These are phyloP conservation scores for Aeschynomene evenia DNA, from an alignment of 306 rosid species.

Conservation along the genomic window DNA sequence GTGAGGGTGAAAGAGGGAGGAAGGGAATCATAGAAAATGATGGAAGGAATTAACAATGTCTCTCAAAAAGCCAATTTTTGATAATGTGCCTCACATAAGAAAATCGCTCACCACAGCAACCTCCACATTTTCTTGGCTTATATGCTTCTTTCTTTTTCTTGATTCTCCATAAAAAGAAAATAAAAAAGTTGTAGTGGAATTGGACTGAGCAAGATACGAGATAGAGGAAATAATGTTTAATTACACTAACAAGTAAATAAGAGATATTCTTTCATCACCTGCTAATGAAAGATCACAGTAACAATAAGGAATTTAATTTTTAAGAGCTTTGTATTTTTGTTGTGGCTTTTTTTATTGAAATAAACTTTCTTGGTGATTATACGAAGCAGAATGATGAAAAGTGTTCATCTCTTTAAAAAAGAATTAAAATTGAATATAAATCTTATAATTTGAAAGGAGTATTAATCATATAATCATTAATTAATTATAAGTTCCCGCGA, in stretches of 20 bases:
- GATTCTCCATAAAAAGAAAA: slow-evolving; percentile 31
- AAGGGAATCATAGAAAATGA: slow-evolving; percentile 51
- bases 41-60: slow-evolving; percentile 23
- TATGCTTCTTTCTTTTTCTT: slow-evolving; percentile 41
- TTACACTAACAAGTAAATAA: not conserved
- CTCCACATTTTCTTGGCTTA: slow-evolving; percentile 40
- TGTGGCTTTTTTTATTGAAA: too few species aligned
- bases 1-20: not conserved
- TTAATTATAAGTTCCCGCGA: not conserved
- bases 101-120: slow-evolving; percentile 23
- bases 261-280: too few species aligned
- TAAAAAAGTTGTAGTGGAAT: not conserved
- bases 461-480: not conserved
- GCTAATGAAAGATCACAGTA: too few species aligned
- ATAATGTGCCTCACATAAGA: slow-evolving; percentile 20
- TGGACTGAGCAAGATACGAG: not conserved
- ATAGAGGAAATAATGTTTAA: slow-evolving; percentile 21
- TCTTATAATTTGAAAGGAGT: not conserved
- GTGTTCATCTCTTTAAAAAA: too few species aligned
- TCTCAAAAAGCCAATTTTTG: slow-evolving; percentile 31
- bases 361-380: too few species aligned
- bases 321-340: too few species aligned
- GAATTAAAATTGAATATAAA: too few species aligned
- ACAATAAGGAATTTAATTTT: too few species aligned
- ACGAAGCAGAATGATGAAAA: too few species aligned